Evolutionary conservation across 805 yeast species (phyloP).

Genomic region (Saccharomycopsis sp.): DNA sequence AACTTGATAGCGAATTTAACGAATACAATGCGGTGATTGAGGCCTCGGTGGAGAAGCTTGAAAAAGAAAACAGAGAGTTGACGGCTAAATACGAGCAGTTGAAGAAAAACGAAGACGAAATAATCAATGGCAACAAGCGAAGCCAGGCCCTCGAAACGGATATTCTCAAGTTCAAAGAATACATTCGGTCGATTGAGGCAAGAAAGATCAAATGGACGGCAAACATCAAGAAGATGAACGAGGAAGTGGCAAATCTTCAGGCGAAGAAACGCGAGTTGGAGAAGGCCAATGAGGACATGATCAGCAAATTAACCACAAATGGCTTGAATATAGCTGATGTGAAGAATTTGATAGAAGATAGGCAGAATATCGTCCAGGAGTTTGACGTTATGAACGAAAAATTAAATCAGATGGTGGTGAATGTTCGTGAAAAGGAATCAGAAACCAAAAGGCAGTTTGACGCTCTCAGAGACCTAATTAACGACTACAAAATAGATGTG

Average conservation of each 20-base stretch:
- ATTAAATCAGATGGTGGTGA: slow-evolving; percentile 34
- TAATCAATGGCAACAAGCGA: slow-evolving; percentile 49
- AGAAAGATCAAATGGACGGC: slow-evolving; percentile 59
- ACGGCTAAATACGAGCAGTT: slow-evolving; percentile 35
- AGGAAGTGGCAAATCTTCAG: slow-evolving; percentile 44
- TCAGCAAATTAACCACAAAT: slow-evolving; percentile 39
- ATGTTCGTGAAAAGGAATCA: slow-evolving; percentile 42
- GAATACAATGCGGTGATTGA: slow-evolving; percentile 43
- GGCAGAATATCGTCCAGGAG: slow-evolving; percentile 8
- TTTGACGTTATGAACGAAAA: slow-evolving; percentile 24
- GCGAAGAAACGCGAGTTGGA: slow-evolving; percentile 37
- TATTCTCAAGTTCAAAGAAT: slow-evolving; percentile 61
- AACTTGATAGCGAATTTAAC: slow-evolving; percentile 51
- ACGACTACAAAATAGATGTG: slow-evolving; percentile 10
- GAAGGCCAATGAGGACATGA: slow-evolving; percentile 35
- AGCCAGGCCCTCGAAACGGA: slow-evolving; percentile 63
- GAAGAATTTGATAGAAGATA: slow-evolving; percentile 16
- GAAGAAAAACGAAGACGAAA: slow-evolving; percentile 37
- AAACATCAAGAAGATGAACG: slow-evolving; percentile 48
- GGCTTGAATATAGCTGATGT: slow-evolving; percentile 37
- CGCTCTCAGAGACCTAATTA: slow-evolving; percentile 2
- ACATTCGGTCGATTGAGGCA: slow-evolving; percentile 58
- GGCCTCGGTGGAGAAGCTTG: slow-evolving; percentile 37
- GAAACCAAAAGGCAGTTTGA: slow-evolving; percentile 45
- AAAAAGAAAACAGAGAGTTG: slow-evolving; percentile 35